Conservation (phyloP, 208 protist species). For the Herpetomonas tarakana region DNA sequence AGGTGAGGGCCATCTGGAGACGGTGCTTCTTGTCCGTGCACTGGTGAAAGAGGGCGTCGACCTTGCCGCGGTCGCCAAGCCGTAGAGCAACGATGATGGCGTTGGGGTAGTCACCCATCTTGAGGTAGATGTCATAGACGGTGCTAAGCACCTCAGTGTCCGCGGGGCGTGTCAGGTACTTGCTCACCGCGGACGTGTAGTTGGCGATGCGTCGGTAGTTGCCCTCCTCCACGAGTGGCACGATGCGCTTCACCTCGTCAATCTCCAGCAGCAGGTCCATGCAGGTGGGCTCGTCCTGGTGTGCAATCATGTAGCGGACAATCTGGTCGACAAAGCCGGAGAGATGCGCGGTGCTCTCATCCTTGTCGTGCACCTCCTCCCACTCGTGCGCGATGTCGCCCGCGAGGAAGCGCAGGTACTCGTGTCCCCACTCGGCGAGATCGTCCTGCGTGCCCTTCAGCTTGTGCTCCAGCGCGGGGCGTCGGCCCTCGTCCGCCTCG, state of each 20-base stretch:
- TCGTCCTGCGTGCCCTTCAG: constrained; percentile 93
- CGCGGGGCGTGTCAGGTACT: constrained; percentile 95
- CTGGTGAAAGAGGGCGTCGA: constrained; percentile 77
- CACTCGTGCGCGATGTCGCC: constrained; percentile 95
- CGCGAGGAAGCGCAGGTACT: constrained; percentile 97
- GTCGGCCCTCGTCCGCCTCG: constrained; percentile 59
- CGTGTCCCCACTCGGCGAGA: constrained; percentile 98
- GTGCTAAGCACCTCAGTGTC: constrained; percentile 89
- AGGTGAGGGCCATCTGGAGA: constrained; percentile 94
- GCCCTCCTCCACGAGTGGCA: constrained; percentile 88
- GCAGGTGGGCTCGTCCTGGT: constrained; percentile 97
- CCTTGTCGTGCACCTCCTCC: constrained; percentile 49
- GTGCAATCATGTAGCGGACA: constrained; percentile 94
- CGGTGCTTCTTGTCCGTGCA: constrained; percentile 58
- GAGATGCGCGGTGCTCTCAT: constrained; percentile 78
- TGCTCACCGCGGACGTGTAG: constrained; percentile 93
- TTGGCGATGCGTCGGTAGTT: constrained; percentile 95
- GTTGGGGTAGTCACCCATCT: constrained; percentile 89
- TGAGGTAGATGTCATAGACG: constrained; percentile 93
- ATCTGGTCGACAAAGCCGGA: constrained; percentile 92
- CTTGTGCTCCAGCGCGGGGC: constrained; percentile 94
- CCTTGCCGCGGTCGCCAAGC: constrained; percentile 75
- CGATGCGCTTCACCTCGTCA: constrained; percentile 89
- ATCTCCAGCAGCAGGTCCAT: constrained; percentile 98
- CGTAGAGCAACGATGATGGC: constrained; percentile 89